Base-by-base conservation (phyloP, 2,329 filamentous ascomycete genomes). In the Bimuria novae-zelandiae region DNA sequence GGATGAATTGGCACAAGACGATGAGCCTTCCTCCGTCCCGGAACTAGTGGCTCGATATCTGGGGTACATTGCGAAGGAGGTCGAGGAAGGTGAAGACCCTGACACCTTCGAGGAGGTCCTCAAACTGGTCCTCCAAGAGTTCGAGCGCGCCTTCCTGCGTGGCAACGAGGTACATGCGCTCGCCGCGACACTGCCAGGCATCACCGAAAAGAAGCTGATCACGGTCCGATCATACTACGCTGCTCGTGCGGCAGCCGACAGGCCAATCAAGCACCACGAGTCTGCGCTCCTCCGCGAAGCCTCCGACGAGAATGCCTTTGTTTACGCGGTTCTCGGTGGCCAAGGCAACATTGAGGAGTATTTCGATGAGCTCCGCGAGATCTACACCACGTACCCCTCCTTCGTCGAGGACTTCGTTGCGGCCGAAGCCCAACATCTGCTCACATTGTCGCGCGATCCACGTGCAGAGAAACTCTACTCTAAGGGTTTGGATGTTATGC, bases 271-370 rank as follows among this genome's bases (percentile, higher is more conserved):
- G 77, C 85, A 90, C 23, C 93, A 99, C 74, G 90, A 96, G 72
- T 97, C 95, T 35, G 95, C 94, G 30, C 83, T 99, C 41, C 85
- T 97, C 70, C 85, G 94, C 63, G 93, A 94, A 45, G 91, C 91
- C 8, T 87, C 89, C 41, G 92, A 97, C 58, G 88, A 85, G 57
- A 86, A 87, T 51, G 92, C 92, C 49, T 88, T 85, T 65, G 84
- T 99, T 55, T 99, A 96, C 79, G 92, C 88, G 61, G 92, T 99
- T 57, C 96, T 97, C 63, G 94, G 94, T 55, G 94, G 94, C 6
- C 94, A 99, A 75, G 94, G 94, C 65, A 99, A 99, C 76, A 97
- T 99, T 60, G 93, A 99, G 77, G 95, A 99, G 78, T 99, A 99
- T 78, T 99, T 99, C 69, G 93, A 99, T 64, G 94, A 99, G 79